Conservation (phyloP, 2,329 filamentous ascomycete genomes). For the Pestalotiopsis sp. region DNA sequence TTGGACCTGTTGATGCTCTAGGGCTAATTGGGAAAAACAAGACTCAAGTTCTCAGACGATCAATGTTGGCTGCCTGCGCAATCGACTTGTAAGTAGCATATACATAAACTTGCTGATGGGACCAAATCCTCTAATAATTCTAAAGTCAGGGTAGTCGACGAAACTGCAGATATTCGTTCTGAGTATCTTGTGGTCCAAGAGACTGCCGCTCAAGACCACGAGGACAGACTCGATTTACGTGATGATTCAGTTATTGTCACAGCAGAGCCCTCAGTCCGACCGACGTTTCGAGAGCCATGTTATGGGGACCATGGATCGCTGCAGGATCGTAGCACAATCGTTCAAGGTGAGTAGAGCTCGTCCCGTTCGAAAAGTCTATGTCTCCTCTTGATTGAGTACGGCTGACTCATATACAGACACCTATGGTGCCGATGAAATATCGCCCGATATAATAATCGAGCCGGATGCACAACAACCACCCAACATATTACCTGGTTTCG, state of each 20-base stretch:
- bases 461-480: not conserved
- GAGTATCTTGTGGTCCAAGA: not conserved
- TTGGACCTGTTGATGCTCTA: not conserved
- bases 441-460: not conserved
- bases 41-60: not conserved
- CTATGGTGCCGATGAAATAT: not conserved
- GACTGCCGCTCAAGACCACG: not conserved
- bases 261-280: not conserved
- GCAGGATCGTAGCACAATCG: not conserved
- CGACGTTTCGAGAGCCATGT: not conserved
- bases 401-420: not conserved
- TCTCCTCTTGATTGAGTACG: not conserved
- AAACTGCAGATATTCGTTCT: not conserved
- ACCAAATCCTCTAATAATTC: not conserved
- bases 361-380: fast-evolving
- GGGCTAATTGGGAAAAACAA: not conserved
- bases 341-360: not conserved
- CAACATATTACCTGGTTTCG: not conserved
- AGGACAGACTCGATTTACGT: not conserved
- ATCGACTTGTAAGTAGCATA: not conserved
- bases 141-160: not conserved
- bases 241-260: not conserved
- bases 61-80: not conserved
- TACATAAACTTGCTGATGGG: not conserved
- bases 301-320: not conserved